A percentile compares a stretch with the other conserved stretches of the same genome.
These are phyloP conservation scores for Arthrobotrys sinensis DNA, from an alignment of 2,329 filamentous ascomycete species.

Conservation along the genomic window DNA sequence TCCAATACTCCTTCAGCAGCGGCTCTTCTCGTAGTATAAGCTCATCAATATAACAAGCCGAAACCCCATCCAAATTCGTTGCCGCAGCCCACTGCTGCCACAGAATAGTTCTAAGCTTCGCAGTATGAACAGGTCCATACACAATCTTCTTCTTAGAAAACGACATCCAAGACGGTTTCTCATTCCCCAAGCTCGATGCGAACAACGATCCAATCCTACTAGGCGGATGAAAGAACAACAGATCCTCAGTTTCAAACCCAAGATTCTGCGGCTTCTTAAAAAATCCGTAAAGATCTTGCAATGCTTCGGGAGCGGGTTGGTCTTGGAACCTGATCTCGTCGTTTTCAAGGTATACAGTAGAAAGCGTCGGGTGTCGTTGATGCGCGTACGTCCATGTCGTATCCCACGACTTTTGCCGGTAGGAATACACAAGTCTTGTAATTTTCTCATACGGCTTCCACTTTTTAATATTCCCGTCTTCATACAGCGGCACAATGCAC, in stretches of 20 bases:
- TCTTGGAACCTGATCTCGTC: slow-evolving; percentile 61
- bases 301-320: slow-evolving; percentile 37
- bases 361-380: slow-evolving; percentile 67
- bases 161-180: slow-evolving; percentile 51
- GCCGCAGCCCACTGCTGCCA: slow-evolving; percentile 72
- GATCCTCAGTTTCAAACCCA: slow-evolving; percentile 66
- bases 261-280: slow-evolving; percentile 59
- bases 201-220: slow-evolving; percentile 46
- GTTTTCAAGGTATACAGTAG: slow-evolving; percentile 63
- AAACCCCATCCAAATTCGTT: slow-evolving; percentile 70
- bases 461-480: slow-evolving; percentile 63
- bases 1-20: slow-evolving; percentile 67
- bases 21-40: slow-evolving; percentile 69
- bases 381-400: slow-evolving; percentile 67
- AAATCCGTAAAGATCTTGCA: slow-evolving; percentile 56
- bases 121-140: slow-evolving; percentile 69
- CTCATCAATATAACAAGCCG: slow-evolving; percentile 72
- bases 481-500: slow-evolving; percentile 64
- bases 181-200: slow-evolving; percentile 25
- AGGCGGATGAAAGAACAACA: slow-evolving; percentile 66
- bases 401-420: slow-evolving; percentile 65
- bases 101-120: slow-evolving; percentile 70
- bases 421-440: slow-evolving; percentile 65
- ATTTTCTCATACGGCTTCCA: slow-evolving; percentile 65
- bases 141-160: slow-evolving; percentile 64